These are phyloP conservation scores for Pythium periplocum DNA, from an alignment of 352 stramenopile species.

Conservation along the genomic window DNA sequence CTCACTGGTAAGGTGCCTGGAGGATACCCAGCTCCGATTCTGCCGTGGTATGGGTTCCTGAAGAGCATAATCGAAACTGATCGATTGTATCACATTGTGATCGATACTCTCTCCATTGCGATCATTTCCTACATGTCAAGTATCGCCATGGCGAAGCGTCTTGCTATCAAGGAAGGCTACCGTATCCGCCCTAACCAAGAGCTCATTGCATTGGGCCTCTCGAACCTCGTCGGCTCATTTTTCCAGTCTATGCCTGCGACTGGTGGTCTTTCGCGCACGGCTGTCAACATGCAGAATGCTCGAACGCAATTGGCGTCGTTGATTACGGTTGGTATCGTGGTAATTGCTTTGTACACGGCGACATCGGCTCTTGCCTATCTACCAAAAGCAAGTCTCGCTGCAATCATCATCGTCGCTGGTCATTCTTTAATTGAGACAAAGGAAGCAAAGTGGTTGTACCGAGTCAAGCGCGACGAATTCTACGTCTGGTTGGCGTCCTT, in stretches of 20 bases:
- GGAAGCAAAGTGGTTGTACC: constrained; percentile 80
- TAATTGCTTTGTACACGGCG: constrained; percentile 77
- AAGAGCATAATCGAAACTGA: constrained; percentile 39
- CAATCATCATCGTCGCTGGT: constrained; percentile 89
- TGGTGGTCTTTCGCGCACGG: constrained; percentile 85
- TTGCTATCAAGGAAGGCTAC: constrained; percentile 77
- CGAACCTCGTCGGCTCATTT: constrained; percentile 82
- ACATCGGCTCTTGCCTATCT: constrained; percentile 81
- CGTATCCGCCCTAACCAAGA: constrained; percentile 74
- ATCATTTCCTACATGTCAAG: constrained; percentile 90
- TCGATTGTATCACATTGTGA: constrained; percentile 49
- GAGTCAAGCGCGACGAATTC: constrained; percentile 56
- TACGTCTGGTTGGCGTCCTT: constrained; percentile 57
- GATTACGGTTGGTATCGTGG: constrained; percentile 79
- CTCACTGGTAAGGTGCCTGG: constrained; percentile 66
- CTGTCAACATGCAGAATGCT: constrained; percentile 88
- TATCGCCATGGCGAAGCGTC: constrained; percentile 83
- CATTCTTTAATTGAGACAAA: constrained; percentile 83
- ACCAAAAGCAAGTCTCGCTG: constrained; percentile 74
- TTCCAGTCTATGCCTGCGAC: constrained; percentile 85
- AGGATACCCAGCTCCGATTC: constrained; percentile 48
- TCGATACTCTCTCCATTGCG: constrained; percentile 67
- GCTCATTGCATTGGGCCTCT: constrained; percentile 80
- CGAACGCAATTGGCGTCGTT: constrained; percentile 79
- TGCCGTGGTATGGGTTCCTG: constrained; percentile 50